Conservation (phyloP, 176 grass and related monocot species). For the Chloris gayana region DNA sequence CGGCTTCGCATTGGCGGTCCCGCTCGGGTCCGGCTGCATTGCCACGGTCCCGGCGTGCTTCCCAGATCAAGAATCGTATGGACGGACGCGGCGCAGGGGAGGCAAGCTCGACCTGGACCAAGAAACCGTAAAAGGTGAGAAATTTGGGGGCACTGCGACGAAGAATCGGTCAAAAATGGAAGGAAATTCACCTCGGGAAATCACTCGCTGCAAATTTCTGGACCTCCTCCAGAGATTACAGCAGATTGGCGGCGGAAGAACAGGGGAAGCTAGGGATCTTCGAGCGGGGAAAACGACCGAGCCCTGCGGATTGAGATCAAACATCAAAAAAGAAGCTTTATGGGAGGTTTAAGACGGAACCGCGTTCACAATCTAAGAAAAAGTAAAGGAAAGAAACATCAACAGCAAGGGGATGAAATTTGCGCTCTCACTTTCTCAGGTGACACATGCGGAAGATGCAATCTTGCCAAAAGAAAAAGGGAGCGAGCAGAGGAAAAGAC, state of each 20-base stretch:
- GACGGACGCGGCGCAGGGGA: not conserved
- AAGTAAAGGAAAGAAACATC: not conserved
- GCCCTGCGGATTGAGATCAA: constrained; percentile 26
- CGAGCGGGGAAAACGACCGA: not conserved
- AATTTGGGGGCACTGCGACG: constrained; percentile 13
- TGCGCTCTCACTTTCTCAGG: constrained; percentile 52
- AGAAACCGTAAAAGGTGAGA: constrained; percentile 26
- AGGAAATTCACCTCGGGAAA: constrained; percentile 27
- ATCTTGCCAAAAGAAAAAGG: constrained; percentile 30
- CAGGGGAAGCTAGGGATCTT: constrained; percentile 34
- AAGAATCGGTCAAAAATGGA: constrained; percentile 41
- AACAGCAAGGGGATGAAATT: constrained; percentile 6
- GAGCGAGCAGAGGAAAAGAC: not conserved
- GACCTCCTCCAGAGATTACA: constrained; percentile 11
- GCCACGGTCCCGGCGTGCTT: constrained; percentile 17
- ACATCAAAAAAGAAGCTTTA: constrained; percentile 42
- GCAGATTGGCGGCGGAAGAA: constrained; percentile 26
- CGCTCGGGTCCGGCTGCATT: constrained; percentile 61
- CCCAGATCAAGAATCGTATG: constrained; percentile 39
- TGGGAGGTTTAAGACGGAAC: constrained; percentile 47
- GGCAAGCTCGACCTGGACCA: constrained; percentile 21
- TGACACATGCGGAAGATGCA: constrained; percentile 48
- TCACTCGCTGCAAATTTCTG: not conserved
- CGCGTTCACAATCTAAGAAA: not conserved
- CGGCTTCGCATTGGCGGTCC: constrained; percentile 40